Conservation (phyloP, 225 moss, liverwort and hornwort genomes). For the Climacium dendroides region DNA sequence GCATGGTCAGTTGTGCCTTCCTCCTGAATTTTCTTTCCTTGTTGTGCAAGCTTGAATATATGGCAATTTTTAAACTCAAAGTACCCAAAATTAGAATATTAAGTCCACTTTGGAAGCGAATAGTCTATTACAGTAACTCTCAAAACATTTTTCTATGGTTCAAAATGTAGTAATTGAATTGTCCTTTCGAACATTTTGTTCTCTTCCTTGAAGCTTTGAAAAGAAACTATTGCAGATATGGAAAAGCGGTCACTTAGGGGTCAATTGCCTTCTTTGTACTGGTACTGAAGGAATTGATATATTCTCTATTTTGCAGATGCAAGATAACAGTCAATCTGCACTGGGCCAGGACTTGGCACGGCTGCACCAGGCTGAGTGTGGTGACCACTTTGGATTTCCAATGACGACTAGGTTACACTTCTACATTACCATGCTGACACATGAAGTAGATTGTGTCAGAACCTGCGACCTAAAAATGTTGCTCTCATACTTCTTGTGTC, state of each 20-base stretch:
- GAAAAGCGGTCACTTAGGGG: not conserved
- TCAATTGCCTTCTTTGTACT: not conserved
- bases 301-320: constrained; percentile 17
- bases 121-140: not conserved
- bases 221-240: not conserved
- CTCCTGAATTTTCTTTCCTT: not conserved
- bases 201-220: not conserved
- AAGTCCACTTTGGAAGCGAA: not conserved
- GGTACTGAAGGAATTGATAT: not conserved
- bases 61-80: not conserved
- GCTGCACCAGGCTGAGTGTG: constrained; percentile 50
- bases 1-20: constrained; percentile 38
- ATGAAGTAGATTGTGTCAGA: not conserved
- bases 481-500: not conserved
- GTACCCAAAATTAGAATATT: not conserved
- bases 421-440: not conserved
- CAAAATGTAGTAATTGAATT: not conserved
- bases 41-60: not conserved
- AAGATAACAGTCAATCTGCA: constrained; percentile 47
- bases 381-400: constrained; percentile 54
- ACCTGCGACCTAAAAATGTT: not conserved
- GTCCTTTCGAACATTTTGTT: not conserved
- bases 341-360: constrained; percentile 45
- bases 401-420: constrained; percentile 37
- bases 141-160: not conserved